Base-by-base conservation (phyloP, 768 basidiomycete species). In the Calocera cornea region DNA sequence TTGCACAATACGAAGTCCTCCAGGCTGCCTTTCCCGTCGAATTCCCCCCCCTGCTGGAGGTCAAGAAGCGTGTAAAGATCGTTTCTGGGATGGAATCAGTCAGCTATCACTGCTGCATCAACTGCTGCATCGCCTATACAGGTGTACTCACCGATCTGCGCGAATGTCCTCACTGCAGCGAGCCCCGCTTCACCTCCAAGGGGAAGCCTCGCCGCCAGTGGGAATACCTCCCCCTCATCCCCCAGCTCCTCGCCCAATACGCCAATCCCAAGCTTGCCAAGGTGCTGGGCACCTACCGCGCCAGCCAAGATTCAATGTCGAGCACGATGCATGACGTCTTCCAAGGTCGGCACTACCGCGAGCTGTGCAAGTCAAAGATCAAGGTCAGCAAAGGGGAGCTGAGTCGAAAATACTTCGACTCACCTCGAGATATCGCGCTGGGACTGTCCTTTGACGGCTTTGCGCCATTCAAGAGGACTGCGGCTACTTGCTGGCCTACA, bases 371-470 rank as follows among this genome's bases (percentile, higher is more conserved):
- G 0, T 64, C 70, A 29, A 31, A 70, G 10, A 77, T 81, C 36
- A 29, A 65, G 2, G 65, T 80, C 29, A 69, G 76, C 63, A 75
- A 73, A 0, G 47, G 73, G 2, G 44, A 47, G 8, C 70, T 72
- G 0, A 38, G 41, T 0, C 73, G 78, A 67, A 69, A 65, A 0
- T 79, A 74, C 71, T 84, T 84, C 65, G 72, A 73, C 0, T 75
- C 77, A 27, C 44, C 41, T 1, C 74, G 73, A 7, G 81, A 84
- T 65, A 72, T 84, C 27, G 81, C 81, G 0, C 74, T 84, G 7
- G 78, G 76, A 0, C 67, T 82, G 1, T 78, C 77, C 2, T 76
- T 76, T 0, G 81, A 84, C 72, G 79, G 83, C 0, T 81, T 81
- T 71, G 70, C 73, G 0, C 75, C 79, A 5, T 80, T 78, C 69